Percentiles rank a stretch among this genome's conserved stretches.
Conservation (phyloP, 352 stramenopile genomes). For the Pythium biforme region DNA sequence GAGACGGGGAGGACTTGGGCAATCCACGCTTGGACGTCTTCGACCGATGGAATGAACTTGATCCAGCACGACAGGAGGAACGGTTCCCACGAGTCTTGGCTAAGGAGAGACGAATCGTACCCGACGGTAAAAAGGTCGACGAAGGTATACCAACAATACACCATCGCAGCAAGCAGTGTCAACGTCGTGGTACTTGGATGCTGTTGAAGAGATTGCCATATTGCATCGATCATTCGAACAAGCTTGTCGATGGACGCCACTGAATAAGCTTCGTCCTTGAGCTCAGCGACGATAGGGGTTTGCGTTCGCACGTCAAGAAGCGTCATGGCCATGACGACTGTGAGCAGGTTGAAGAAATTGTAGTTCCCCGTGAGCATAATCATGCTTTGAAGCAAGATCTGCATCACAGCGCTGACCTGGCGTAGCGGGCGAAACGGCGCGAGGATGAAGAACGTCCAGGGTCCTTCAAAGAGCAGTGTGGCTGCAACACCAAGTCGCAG, state of each 20-base stretch:
- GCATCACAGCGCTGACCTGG: constrained; percentile 50
- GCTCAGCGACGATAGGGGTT: neutral
- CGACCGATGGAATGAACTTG: constrained; percentile 34
- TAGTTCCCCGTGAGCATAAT: constrained; percentile 92
- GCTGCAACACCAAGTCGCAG: constrained; percentile 75
- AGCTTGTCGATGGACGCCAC: neutral
- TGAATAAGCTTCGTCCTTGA: neutral
- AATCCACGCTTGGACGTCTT: constrained; percentile 45
- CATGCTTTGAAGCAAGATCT: constrained; percentile 80
- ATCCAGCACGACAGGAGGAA: constrained; percentile 30
- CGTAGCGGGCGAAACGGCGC: constrained; percentile 57
- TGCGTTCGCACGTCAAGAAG: constrained; percentile 30
- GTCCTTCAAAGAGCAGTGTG: constrained; percentile 89
- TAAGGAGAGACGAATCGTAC: neutral
- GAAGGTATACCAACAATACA: constrained; percentile 34
- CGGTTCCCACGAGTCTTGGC: constrained; percentile 12
- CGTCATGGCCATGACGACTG: constrained; percentile 42
- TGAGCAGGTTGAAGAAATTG: constrained; percentile 95
- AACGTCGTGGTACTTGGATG: neutral
- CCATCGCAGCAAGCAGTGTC: constrained; percentile 15
- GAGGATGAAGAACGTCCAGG: constrained; percentile 80
- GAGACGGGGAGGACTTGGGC: constrained; percentile 31
- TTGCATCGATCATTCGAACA: constrained; percentile 2
- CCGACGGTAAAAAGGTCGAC: constrained; percentile 23
- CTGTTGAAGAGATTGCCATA: constrained; percentile 32